Percentiles rank a stretch among this genome's conserved stretches.
Evolutionary conservation across 1,284 basidiomycete genomes (phyloP).

Genomic region (Afroboletus lepidellus): DNA sequence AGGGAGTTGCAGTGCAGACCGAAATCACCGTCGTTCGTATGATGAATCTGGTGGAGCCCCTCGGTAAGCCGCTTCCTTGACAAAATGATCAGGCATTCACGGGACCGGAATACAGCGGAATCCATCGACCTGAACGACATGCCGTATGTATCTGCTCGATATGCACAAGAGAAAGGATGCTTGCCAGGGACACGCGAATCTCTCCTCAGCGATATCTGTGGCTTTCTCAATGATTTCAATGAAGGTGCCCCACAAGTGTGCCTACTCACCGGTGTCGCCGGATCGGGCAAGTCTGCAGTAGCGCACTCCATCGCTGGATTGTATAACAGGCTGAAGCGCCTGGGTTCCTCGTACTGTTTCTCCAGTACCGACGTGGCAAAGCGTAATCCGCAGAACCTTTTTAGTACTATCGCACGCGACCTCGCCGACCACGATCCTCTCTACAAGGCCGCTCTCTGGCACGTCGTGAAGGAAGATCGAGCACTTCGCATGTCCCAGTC

Average conservation of each 20-base stretch:
- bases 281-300: not conserved
- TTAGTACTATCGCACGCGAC: not conserved
- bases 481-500: not conserved
- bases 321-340: not conserved
- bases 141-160: not conserved
- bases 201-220: not conserved
- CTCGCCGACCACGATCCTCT: not conserved
- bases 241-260: not conserved
- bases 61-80: not conserved
- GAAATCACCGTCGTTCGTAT: not conserved
- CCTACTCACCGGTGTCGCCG: not conserved
- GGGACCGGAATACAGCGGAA: not conserved
- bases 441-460: not conserved
- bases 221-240: not conserved
- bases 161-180: not conserved
- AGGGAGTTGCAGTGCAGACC: not conserved
- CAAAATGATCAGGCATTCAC: not conserved
- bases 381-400: constrained; percentile 7
- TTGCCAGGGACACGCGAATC: not conserved
- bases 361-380: not conserved
- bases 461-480: not conserved
- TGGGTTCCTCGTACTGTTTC: constrained; percentile 7
- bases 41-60: not conserved
- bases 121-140: not conserved
- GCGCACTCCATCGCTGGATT: constrained; percentile 3